Base-by-base conservation (phyloP, 1,284 basidiomycete species). In the Irpex sp. region DNA sequence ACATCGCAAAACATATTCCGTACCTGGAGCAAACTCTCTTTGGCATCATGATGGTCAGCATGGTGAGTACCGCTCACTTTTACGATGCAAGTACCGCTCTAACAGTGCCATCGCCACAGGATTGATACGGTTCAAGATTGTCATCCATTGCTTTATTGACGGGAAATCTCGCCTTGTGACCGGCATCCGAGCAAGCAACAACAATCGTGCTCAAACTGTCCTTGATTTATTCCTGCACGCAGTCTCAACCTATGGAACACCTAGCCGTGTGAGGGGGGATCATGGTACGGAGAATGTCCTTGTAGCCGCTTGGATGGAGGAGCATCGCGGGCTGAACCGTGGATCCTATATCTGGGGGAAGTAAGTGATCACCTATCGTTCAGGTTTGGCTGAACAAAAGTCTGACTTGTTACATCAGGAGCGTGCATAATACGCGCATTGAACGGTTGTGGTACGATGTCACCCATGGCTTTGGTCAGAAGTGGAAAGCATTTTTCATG, bases 361-460 rank as follows among this genome's bases (percentile, higher is more conserved):
- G 78, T 81, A 63, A 9, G 76, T 76, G 13, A 31, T 17, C n/a
- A 13, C 11, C 46, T 9, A 19, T 7, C 5, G 7, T 7, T 50
- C 5, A 13, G 17, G n/a, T 11, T 46, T 46, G 13, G 13, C 43
- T 31, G 31, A 31, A 31, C 31, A 31, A 31, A 31, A 17, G 11
- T 46, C 11, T 46, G 43, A 46, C n/a, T 46, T 17, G n/a, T 46
- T 46, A 17, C 17, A 31, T 36, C 50, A 68, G 67, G 57, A 65
- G 63, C 43, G 67, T 68, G 7, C 67, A 68, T 57, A 82, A 81
- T 66, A 77, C 74, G 0, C 69, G 71, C 3, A 74, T 75, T 37
- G 74, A 80, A 72, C 62, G 72, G 0, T 63, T 83, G 0, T 83
- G 79, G 78, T 70, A 69, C 68, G 62, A 79, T 63, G 74, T 79